Evolutionary conservation across 1,284 basidiomycete species (phyloP), one percentile per base, ranked within the genome.

Genomic region (Moesziomyces antarcticus): DNA sequence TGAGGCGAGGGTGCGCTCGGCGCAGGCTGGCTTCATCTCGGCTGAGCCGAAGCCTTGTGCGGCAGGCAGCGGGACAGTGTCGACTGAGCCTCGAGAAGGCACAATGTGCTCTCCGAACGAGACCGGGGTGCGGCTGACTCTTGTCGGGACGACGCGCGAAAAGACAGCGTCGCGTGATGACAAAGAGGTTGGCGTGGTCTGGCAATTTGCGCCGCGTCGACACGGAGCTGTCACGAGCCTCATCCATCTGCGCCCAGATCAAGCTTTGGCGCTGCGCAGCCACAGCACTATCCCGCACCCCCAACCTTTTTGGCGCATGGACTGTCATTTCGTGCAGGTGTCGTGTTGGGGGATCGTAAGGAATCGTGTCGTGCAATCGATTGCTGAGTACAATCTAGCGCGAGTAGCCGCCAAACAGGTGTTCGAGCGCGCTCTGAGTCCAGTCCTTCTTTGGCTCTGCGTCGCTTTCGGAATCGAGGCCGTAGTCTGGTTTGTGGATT

Each of bases 131-230:
- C 16, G 37, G 37, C 30, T 33, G 30, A 33, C 30, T 33, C 30
- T 11, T 13, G 30, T 33, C 30, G 30, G 10, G 10, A 33, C 10
- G 30, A 33, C 11, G 30, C 30, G 30, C 30, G 30, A 33, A 33
- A 45, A 56, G 44, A 52, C 41, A 25, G 66, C 66, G 66, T 59
- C 60, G 66, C 66, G 60, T 69, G 66, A 59, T 69, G 66, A 69
- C 66, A 63, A 49, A 67, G 27, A 6, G 37, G 51, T 44, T 51
- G 54, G 33, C 24, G 40, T 33, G 14, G 16, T 42, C 41, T 37
- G 37, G 10, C 10, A 11, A 9, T 33, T 33, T 33, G 30, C 30
- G 30, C 30, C 30, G 30, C 30, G 10, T 33, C 30, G 30, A 33
- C 30, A 10, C 10, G 30, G 11, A 40, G 37, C 37, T 40, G 37